Percentiles rank a stretch among this genome's conserved stretches.
Evolutionary conservation across 1,284 basidiomycete genomes (phyloP).

Genomic region (Irpex sp.): DNA sequence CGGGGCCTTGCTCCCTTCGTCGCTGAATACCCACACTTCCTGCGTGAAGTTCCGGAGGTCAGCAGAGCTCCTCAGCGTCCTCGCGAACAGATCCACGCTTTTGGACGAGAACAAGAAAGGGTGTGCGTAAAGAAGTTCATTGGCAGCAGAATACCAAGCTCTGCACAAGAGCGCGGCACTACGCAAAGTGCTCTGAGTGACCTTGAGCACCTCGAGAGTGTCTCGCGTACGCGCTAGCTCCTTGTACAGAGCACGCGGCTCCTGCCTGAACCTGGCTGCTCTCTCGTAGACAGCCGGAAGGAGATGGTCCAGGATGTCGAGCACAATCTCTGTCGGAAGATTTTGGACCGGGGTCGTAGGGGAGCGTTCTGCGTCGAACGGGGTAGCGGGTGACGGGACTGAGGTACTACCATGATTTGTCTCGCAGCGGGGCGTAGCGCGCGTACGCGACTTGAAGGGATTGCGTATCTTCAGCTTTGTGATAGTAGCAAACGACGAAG

Average conservation of each 20-base stretch:
- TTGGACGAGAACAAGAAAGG: slow-evolving; percentile 5
- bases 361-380: slow-evolving; percentile 2
- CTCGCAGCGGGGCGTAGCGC: slow-evolving; percentile 3
- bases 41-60: slow-evolving; percentile 3
- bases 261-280: slow-evolving; percentile 2
- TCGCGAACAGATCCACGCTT: slow-evolving; percentile 1
- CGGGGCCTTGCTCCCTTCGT: slow-evolving; percentile 5
- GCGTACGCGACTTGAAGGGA: neutral
- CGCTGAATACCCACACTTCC: slow-evolving; percentile 12
- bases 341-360: slow-evolving; percentile 9
- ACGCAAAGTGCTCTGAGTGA: slow-evolving; percentile 4
- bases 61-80: slow-evolving; percentile 3
- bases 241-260: slow-evolving; percentile 6
- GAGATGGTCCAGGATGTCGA: slow-evolving; percentile 9
- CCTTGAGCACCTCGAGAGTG: slow-evolving; percentile 1
- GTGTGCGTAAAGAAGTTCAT: slow-evolving; percentile 8
- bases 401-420: slow-evolving; percentile 3
- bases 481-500: slow-evolving; percentile 1
- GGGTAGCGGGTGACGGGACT: slow-evolving; percentile 8
- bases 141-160: slow-evolving; percentile 9
- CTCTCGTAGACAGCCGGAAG: slow-evolving; percentile 8
- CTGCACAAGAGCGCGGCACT: slow-evolving; percentile 6
- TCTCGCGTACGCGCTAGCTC: neutral
- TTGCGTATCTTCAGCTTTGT: slow-evolving; percentile 3
- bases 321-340: slow-evolving; percentile 11